A percentile compares a stretch with the other conserved stretches of the same genome.
phyloP scores from a whole-genome alignment of 306 rosid genomes.

The Ammopiptanthus mongolicus region DNA sequence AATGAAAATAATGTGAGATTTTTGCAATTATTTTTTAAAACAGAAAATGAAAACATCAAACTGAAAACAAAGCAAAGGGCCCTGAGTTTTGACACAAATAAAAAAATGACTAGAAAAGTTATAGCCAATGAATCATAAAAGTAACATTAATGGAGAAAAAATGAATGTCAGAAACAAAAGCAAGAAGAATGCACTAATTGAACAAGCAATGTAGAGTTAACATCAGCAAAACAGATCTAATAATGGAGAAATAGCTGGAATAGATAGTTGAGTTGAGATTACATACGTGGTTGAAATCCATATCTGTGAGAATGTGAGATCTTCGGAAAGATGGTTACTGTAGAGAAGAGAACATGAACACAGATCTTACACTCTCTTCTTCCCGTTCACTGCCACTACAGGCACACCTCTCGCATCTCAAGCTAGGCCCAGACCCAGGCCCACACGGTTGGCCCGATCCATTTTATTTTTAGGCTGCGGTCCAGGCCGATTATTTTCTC shows the following conservation, averaged over 20 bases:
- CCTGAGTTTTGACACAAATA: too few relatives aligned
- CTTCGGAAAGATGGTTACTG: neutral
- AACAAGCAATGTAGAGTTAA: neutral
- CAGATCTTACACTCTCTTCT: neutral
- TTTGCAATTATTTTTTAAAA: too few relatives aligned
- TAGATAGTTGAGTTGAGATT: too few relatives aligned
- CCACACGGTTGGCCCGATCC: neutral
- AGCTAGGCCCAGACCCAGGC: neutral
- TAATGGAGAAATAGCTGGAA: neutral
- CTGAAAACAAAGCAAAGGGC: too few relatives aligned
- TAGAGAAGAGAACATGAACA: too few relatives aligned
- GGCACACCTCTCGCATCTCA: too few relatives aligned
- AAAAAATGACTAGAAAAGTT: too few relatives aligned
- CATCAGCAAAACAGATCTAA: too few relatives aligned
- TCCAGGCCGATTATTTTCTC: neutral
- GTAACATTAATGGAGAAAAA: neutral
- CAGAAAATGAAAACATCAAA: too few relatives aligned
- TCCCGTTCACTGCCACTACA: neutral
- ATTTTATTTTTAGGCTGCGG: too few relatives aligned
- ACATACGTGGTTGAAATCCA: conserved; percentile 37
- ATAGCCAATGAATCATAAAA: neutral
- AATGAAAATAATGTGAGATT: too few relatives aligned
- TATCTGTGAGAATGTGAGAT: neutral
- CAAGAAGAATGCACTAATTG: neutral
- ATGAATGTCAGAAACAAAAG: neutral